Evolutionary conservation across 805 yeast genomes (phyloP), one percentile per base, ranked within the genome.

Genomic region (Saturnispora ahearnii): DNA sequence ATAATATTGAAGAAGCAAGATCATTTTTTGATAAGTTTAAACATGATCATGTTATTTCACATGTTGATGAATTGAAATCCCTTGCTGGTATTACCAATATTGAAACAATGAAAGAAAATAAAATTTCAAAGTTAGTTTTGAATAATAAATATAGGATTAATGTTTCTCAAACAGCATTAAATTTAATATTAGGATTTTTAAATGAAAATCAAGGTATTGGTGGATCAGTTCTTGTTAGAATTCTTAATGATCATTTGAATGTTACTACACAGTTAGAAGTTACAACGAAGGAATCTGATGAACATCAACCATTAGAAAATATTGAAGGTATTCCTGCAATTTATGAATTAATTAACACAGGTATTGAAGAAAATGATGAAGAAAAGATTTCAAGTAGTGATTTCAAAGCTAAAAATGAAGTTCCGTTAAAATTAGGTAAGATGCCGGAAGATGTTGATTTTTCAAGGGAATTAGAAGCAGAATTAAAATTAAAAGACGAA

Each of bases 151-250:
- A 88, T 66, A 73, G 78, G 48, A 73, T 91, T 8, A 76, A 78
- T 41, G 80, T 91, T 43, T 84, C 96, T 12, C 82, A 86, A 55
- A 89, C 96, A 1, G 80, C 95, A 4, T 74, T 91, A 61, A 93
- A 89, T 62, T 69, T 91, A 57, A 74, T 93, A 55, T 72, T 93
- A 48, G 87, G 87, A 62, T 91, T 89, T 58, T 67, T 93, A 49
- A 95, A 88, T 63, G 97, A 91, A 61, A 87, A 89, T 63, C 97
- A 89, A 65, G 84, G 84, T 9, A 82, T 82, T 49, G 98, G 98
- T 41, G 98, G 98, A 2, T 84, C 90, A 2, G 77, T 91, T 36
- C 73, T 91, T 48, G 87, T 93, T 44, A 73, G 96, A 57, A 75
- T 88, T 45, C 82, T 93, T 54, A 93, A 93, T 69, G 90, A 88